phyloP scores from a whole-genome alignment of 1,139 yeast species.

The Taphrina wiesneri region DNA sequence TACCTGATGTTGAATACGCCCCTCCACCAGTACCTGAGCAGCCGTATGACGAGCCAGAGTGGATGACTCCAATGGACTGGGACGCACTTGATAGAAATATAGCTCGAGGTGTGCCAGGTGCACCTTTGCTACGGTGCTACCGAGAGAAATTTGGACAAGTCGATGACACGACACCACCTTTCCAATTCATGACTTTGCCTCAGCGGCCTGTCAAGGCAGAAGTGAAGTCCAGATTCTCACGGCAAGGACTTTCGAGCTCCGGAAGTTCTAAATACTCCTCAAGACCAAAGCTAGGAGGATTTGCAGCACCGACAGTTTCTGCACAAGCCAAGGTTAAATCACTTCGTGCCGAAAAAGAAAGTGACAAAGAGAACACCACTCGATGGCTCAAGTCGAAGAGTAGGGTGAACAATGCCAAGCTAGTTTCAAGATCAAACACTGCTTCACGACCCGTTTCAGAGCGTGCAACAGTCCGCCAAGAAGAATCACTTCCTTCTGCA shows the following conservation, averaged over 20 bases:
- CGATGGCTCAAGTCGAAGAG: neutral
- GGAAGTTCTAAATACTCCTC: neutral
- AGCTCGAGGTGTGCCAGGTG: neutral
- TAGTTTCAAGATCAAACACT: neutral
- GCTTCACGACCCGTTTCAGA: neutral
- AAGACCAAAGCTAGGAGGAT: neutral
- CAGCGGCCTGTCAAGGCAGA: neutral
- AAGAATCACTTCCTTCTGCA: neutral
- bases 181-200: neutral
- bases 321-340: constrained; percentile 24
- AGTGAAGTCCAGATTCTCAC: neutral
- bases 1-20: constrained; percentile 29
- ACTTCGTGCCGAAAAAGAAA: neutral
- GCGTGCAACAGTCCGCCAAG: neutral
- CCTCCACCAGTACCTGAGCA: constrained; percentile 31
- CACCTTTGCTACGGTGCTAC: neutral
- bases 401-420: neutral
- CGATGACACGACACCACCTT: neutral
- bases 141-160: neutral
- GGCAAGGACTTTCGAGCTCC: neutral
- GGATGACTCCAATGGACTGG: constrained; percentile 31
- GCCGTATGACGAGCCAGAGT: constrained; percentile 24
- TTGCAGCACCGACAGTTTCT: constrained; percentile 21
- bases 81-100: constrained; percentile 1
- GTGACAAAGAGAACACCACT: neutral